A percentile compares a stretch with the other conserved stretches of the same genome.
Evolutionary conservation across 257 asterid species (phyloP).

Genomic region (Solanum gandarillasii): DNA sequence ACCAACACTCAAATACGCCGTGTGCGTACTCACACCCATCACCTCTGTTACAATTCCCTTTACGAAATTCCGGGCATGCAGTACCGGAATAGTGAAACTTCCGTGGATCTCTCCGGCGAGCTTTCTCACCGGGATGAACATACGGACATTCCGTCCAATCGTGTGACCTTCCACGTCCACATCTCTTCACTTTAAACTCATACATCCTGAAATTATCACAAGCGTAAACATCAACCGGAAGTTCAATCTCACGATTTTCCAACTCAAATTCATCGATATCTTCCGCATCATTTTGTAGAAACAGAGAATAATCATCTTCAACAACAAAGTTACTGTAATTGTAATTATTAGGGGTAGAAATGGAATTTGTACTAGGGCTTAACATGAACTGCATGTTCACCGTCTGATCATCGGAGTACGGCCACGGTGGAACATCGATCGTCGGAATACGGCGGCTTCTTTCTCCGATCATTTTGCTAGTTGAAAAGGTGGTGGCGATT

Average conservation of each 20-base stretch:
- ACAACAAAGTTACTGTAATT: conserved; percentile 15
- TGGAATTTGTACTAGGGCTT: conserved; percentile 26
- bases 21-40: conserved; percentile 74
- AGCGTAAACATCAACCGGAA: conserved; percentile 60
- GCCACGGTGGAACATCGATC: conserved; percentile 53
- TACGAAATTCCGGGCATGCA: conserved; percentile 71
- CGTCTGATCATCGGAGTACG: conserved; percentile 17
- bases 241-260: conserved; percentile 23
- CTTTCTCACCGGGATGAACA: conserved; percentile 86
- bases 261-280: conserved; percentile 7
- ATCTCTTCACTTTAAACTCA: conserved; percentile 68
- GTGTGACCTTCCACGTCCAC: conserved; percentile 67
- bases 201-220: conserved; percentile 83
- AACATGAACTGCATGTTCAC: conserved; percentile 6
- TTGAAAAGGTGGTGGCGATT: background rate
- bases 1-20: conserved; percentile 88
- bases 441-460: conserved; percentile 14
- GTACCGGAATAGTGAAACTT: conserved; percentile 64
- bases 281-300: background rate
- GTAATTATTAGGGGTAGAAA: conserved; percentile 21
- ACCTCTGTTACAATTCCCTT: conserved; percentile 50
- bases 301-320: conserved; percentile 21
- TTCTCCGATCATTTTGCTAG: conserved; percentile 41
- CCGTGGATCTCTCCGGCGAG: conserved; percentile 85
- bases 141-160: conserved; percentile 95